phyloP scores from a whole-genome alignment of 2,329 filamentous ascomycete species.

The Lasiodiplodia theobromae region DNA sequence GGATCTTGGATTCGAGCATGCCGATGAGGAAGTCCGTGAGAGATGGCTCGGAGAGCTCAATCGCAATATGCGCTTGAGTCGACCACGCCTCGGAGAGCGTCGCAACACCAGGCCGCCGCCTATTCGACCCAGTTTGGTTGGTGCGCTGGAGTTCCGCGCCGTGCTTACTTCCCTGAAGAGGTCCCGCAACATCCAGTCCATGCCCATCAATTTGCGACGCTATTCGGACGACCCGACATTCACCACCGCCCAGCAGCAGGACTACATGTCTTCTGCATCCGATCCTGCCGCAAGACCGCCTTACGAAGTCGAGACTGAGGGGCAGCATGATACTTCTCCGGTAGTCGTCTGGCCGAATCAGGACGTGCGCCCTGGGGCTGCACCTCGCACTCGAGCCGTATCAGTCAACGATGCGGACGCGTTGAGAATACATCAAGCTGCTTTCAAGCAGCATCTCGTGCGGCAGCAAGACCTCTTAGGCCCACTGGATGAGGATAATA shows the following conservation, averaged over 20 bases:
- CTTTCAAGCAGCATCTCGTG: constrained; percentile 15
- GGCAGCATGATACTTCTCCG: constrained; percentile 35
- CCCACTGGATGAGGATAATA: constrained; percentile 41
- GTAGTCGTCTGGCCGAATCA: constrained; percentile 35
- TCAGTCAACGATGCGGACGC: constrained; percentile 65
- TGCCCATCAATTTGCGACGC: constrained; percentile 71
- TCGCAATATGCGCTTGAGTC: constrained; percentile 88
- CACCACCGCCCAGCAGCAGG: constrained; percentile 54
- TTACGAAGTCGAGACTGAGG: constrained; percentile 40
- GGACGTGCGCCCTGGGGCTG: constrained; percentile 41
- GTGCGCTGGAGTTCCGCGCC: constrained; percentile 91
- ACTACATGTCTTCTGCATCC: constrained; percentile 56
- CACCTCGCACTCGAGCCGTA: constrained; percentile 58
- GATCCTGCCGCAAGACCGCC: constrained; percentile 53
- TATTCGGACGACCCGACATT: constrained; percentile 70
- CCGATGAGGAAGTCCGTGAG: constrained; percentile 69
- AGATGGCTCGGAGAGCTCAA: constrained; percentile 79
- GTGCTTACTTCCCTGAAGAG: constrained; percentile 86
- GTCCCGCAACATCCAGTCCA: constrained; percentile 76
- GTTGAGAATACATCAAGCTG: constrained; percentile 53
- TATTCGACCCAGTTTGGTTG: constrained; percentile 91
- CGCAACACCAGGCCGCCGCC: constrained; percentile 75
- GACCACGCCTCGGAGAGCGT: constrained; percentile 67
- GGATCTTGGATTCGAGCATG: constrained; percentile 68
- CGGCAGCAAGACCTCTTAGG: constrained; percentile 42